Percentiles rank a stretch among this genome's conserved stretches.
phyloP scores from a whole-genome alignment of 2,329 filamentous ascomycete species.

The Cryphonectria parasitica region DNA sequence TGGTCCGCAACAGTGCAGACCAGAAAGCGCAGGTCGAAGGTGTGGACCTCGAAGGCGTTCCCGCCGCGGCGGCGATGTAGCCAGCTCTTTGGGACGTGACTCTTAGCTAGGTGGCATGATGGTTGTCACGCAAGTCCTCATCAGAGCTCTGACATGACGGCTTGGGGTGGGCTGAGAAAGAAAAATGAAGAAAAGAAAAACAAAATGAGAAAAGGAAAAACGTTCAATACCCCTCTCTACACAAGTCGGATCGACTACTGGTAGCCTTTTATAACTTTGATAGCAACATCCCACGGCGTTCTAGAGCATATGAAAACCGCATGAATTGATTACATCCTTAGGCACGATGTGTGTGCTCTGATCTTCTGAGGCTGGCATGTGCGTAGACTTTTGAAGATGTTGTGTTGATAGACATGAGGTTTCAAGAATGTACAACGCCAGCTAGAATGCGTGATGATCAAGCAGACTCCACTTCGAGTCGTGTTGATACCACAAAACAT shows the following conservation, averaged over 20 bases:
- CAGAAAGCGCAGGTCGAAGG: conserved; percentile 55
- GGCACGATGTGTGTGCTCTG: not conserved
- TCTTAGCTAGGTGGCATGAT: not conserved
- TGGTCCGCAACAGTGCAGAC: conserved; percentile 68
- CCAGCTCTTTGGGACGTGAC: not conserved
- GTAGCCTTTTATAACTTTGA: conserved; percentile 9
- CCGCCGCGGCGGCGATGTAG: conserved; percentile 31
- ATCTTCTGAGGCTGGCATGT: not conserved
- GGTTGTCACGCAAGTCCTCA: not conserved
- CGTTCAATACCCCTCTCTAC: conserved; percentile 27
- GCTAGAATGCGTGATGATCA: not conserved
- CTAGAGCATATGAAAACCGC: not conserved
- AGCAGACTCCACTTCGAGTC: not conserved
- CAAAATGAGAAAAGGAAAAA: not conserved
- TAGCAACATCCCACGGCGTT: conserved; percentile 18
- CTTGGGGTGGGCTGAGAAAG: not conserved
- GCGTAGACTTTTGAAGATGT: not conserved
- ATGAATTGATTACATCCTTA: not conserved
- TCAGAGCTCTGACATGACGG: not conserved
- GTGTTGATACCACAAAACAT: not conserved
- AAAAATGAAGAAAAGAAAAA: not conserved
- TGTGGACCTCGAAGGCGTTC: conserved; percentile 60
- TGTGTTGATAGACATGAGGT: not conserved
- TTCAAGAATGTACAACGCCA: not conserved
- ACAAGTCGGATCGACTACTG: conserved; percentile 23